Base-by-base conservation (phyloP, 2,329 filamentous ascomycete species). In the Penicillium sp. region DNA sequence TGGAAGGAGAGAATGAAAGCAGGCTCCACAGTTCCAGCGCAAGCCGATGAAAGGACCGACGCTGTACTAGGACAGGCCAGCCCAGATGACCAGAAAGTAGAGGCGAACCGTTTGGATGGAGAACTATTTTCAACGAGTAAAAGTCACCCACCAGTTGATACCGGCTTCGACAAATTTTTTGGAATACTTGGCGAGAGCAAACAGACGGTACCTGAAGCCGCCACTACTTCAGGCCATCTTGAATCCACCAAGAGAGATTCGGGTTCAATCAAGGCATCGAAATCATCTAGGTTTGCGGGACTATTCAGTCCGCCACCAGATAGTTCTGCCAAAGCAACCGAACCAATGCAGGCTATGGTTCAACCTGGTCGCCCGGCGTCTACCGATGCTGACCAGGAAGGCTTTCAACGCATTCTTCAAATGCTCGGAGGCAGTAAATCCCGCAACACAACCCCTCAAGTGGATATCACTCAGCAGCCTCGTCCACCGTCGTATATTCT, bases 1-100 rank as follows among this genome's bases (percentile, higher is more conserved):
- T 97, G 93, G 85, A 96, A 96, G 81, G 90, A 95, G 65, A 83
- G 82, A 61, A 95, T 95, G 91, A 93, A 89, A 72, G 86, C 85
- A 40, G 81, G 83, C 60, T 83, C 72, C 51, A 61, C 66, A n/a
- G 62, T 64, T 26, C 61, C 62, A 45, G 59, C 60, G 42, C 63
- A 74, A 48, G 61, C 71, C 9, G 72, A 72, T 50, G 74, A 80
- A 57, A 79, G 79, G 64, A 79, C 74, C 60, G 75, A 77, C 47
- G 60, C 52, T n/a, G 58, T 60, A 3, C 57, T 54, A 16, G 69
- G 69, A 51, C 55, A 63, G n/a, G 42, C 60, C 45, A 52, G 59
- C 23, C 51, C 56, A 20, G 46, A 61, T 40, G 21, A 55, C 14
- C 75, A 48, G 69, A 79, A 62, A 68, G 74, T 55, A 24, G 77